Percentiles rank a stretch among this genome's conserved stretches.
Conservation (phyloP, 768 basidiomycete genomes). For the Vishniacozyma victoriae region DNA sequence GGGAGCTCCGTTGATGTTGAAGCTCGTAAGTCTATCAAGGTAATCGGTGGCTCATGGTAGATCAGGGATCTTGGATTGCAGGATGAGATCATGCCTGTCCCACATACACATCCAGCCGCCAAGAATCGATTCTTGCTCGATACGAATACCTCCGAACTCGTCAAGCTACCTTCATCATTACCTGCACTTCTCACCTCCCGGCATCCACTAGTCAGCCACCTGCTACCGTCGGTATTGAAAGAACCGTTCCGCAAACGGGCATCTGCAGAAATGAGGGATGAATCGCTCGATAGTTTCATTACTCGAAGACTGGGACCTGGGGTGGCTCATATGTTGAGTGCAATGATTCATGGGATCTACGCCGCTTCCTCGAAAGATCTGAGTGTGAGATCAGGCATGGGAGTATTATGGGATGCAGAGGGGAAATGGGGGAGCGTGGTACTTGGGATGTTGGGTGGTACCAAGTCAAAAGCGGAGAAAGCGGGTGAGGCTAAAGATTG, state of each 20-base stretch:
- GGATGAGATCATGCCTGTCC: conserved; percentile 60
- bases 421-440: conserved; percentile 66
- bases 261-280: conserved; percentile 52
- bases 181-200: conserved; percentile 41
- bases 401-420: conserved; percentile 64
- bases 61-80: conserved; percentile 66
- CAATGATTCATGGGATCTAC: conserved; percentile 88
- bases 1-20: conserved; percentile 61
- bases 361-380: conserved; percentile 72
- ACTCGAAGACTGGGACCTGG: conserved; percentile 63
- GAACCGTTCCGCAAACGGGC: conserved; percentile 56
- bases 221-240: conserved; percentile 56
- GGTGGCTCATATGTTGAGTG: conserved; percentile 69
- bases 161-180: conserved; percentile 51
- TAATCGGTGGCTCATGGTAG: conserved; percentile 51
- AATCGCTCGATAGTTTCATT: conserved; percentile 74
- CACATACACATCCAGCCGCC: conserved; percentile 65
- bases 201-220: conserved; percentile 33
- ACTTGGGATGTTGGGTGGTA: conserved; percentile 50
- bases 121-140: conserved; percentile 65
- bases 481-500: conserved; percentile 53
- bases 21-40: conserved; percentile 58
- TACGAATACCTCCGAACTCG: conserved; percentile 47
- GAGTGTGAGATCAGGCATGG: conserved; percentile 72
- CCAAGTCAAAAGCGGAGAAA: conserved; percentile 8